Conservation (phyloP, 1,284 basidiomycete genomes). For the Acaromyces ingoldii region DNA sequence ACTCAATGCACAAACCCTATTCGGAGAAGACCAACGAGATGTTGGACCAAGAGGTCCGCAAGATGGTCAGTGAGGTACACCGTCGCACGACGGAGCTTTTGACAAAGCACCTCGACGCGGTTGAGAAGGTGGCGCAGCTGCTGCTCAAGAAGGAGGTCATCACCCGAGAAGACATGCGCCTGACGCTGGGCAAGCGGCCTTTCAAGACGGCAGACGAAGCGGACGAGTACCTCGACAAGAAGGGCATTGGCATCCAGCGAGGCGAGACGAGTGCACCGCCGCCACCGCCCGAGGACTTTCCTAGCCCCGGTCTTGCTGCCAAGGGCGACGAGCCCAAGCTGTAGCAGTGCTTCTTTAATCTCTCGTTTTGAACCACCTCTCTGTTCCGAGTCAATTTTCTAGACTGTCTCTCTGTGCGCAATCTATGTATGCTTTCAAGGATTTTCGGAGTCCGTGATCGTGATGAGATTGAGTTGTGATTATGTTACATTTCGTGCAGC, state of each 20-base stretch:
- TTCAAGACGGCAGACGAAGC: constrained; percentile 66
- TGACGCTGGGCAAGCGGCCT: constrained; percentile 75
- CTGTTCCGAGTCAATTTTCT: too few species aligned
- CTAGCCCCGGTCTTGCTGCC: constrained; percentile 30
- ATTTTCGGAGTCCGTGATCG: too few species aligned
- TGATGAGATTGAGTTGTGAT: too few species aligned
- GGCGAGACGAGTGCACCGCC: constrained; percentile 44
- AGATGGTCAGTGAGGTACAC: constrained; percentile 89
- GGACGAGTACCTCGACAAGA: constrained; percentile 50
- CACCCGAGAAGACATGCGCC: constrained; percentile 85
- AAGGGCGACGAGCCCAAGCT: constrained; percentile 4
- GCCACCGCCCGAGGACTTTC: constrained; percentile 35
- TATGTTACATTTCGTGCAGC: too few species aligned
- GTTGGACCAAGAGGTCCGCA: constrained; percentile 80
- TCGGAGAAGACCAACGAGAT: constrained; percentile 94
- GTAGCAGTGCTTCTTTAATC: too few species aligned
- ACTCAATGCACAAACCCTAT: constrained; percentile 76
- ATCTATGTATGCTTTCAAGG: too few species aligned
- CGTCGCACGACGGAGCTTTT: constrained; percentile 76
- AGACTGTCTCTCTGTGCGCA: too few species aligned
- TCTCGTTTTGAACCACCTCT: too few species aligned
- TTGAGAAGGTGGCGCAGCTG: constrained; percentile 87
- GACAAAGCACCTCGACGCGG: constrained; percentile 74
- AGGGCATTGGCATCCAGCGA: constrained; percentile 17
- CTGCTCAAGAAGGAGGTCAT: constrained; percentile 92